These are phyloP conservation scores for Ophiocordyceps camponoti-leonardi DNA, from an alignment of 2,329 filamentous ascomycete genomes.

Conservation along the genomic window DNA sequence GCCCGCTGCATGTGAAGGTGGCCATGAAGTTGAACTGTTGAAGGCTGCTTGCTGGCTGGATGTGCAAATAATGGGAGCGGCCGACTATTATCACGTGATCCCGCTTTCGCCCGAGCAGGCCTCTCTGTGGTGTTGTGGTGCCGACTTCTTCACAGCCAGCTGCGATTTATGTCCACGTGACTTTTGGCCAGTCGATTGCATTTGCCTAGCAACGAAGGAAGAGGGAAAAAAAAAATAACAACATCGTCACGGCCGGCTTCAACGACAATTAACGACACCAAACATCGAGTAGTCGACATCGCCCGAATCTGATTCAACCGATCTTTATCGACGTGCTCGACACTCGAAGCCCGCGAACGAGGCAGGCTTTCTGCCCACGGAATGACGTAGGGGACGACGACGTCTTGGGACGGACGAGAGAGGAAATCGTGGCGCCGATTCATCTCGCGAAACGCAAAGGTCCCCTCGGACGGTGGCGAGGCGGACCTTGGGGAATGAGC, in stretches of 20 bases:
- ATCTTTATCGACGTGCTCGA: conserved; percentile 8
- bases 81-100: neutral
- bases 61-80: too few species aligned
- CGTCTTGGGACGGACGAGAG: neutral
- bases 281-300: conserved; percentile 1
- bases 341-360: conserved; percentile 12
- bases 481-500: conserved; percentile 38
- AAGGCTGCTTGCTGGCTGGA: neutral
- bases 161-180: conserved; percentile 12
- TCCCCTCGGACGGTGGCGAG: conserved; percentile 39
- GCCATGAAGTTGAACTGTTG: too few species aligned
- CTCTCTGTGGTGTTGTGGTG: neutral
- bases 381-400: conserved; percentile 10
- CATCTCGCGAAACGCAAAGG: conserved; percentile 34
- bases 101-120: neutral
- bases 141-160: neutral
- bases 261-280: conserved; percentile 2
- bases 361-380: conserved; percentile 10
- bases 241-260: conserved; percentile 5
- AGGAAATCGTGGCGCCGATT: conserved; percentile 34
- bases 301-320: conserved; percentile 11
- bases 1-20: neutral
- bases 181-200: conserved; percentile 7
- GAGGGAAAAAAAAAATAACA: conserved; percentile 9
- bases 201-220: conserved; percentile 2